Base-by-base conservation (phyloP, 1,284 basidiomycete species). In the Marasmius fiardii region DNA sequence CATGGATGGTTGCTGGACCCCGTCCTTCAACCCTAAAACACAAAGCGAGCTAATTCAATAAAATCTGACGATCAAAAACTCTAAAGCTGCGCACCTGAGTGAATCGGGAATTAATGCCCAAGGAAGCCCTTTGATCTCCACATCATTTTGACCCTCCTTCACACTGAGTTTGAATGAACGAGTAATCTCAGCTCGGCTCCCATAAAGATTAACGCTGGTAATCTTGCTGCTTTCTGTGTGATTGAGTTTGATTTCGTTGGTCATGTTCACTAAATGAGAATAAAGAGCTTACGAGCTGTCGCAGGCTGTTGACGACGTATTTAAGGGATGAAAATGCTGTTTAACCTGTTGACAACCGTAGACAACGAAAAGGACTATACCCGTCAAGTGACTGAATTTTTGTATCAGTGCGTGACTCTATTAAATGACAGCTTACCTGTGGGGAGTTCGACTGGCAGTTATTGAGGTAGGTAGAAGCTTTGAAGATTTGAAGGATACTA, bases 11-110 rank as follows among this genome's bases (percentile, higher is more conserved):
- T 5, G 47, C 54, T 50, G 33, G 33, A 20, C 54, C 54, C 7
- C 54, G 54, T 3, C 54, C 54, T 43, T 55, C 54, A 14, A 55
- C 54, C 28, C 54, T 49, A 11, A n/a, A n/a, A n/a, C n/a, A n/a
- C 16, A 24, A 28, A 23, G 24, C 20, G 20, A 31, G 18, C 11
- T 16, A 26, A n/a, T 12, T 49, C n/a, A n/a, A 31, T 20, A 33
- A 49, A 49, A n/a, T 6, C 20, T 11, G 10, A 4, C 4, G 14
- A 31, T 3, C 8, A 18, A 31, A 49, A 8, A 31, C 16, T n/a
- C 24, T 2, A 45, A n/a, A 49, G 20, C 26, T 12, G 24, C 43
- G 14, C 18, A 49, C 47, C 47, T 49, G 4, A 49, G 18, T 18
- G 47, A 49, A 26, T 49, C 47, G 8, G 7, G 10, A n/a, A 31